Conservation (phyloP, 2,329 filamentous ascomycete genomes). For the Xylogone sp. region DNA sequence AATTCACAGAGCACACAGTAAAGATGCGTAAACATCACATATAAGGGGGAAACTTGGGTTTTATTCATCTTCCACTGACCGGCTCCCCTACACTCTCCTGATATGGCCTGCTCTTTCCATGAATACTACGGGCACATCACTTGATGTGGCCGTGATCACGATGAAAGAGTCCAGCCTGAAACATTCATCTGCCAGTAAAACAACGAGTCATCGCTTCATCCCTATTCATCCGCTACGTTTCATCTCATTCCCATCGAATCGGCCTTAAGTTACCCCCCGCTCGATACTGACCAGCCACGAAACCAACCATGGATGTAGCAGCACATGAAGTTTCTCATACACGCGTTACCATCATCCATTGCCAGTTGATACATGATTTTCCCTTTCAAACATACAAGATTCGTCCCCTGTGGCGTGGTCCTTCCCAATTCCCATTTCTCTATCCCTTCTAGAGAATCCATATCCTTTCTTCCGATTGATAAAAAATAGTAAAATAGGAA, state of each 20-base stretch:
- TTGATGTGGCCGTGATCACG: too few species aligned
- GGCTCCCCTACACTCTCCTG: constrained; percentile 16
- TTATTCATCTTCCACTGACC: neutral
- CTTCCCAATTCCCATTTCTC: neutral
- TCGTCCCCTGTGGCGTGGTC: neutral
- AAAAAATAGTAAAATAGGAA: neutral
- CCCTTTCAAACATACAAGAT: neutral
- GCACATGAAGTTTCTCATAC: neutral
- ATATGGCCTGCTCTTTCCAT: constrained; percentile 1
- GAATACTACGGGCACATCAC: constrained; percentile 7
- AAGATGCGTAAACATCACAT: neutral
- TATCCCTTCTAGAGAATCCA: neutral
- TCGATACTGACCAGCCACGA: neutral
- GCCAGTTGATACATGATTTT: neutral
- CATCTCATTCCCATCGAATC: neutral
- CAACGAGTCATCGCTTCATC: neutral
- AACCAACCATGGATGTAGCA: neutral
- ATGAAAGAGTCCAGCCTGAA: too few species aligned
- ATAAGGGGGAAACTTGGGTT: neutral
- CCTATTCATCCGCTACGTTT: neutral
- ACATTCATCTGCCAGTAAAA: neutral
- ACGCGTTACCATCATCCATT: neutral
- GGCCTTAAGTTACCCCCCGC: neutral
- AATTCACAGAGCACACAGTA: too few species aligned
- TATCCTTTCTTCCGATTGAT: neutral